Evolutionary conservation across 2,329 filamentous ascomycete genomes (phyloP), one percentile per base, ranked within the genome.

Genomic region (Colletotrichum incanum): DNA sequence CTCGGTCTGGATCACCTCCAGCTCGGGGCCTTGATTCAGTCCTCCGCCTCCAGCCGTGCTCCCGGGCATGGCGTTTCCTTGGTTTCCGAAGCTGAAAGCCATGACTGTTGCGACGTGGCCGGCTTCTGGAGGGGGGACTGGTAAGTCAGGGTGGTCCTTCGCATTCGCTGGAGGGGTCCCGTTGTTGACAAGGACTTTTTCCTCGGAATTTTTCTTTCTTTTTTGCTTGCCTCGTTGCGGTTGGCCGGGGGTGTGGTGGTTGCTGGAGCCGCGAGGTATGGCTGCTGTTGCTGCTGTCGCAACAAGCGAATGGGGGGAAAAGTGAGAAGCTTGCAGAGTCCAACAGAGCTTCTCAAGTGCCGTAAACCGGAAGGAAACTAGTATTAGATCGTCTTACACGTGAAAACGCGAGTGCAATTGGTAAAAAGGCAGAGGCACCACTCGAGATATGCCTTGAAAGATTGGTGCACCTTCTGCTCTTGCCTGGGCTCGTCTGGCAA

Each of bases 1-100:
- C 87, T 98, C 94, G 75, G 95, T 96, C 80, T 92, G 90, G 76
- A 98, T 93, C 75, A 95, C 92, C 76, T 91, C 87, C 66, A 98
- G 86, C 78, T 94, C 91, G 61, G 90, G 86, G 52, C 93, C 93
- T 79, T 82, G 77, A 60, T 76, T 81, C 67, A 80, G 71, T 66
- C 78, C 78, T 66, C 82, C 85, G 73, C 81, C 80, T 71, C 81
- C 83, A 64, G 80, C 78, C 71, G 83, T 76, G 73, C 78, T 80
- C 71, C 82, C 83, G 74, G 82, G 80, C 79, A 84, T 81, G 79
- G 81, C 81, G 75, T 83, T 85, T 66, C 81, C 83, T 67, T 86
- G 80, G 76, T 82, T 87, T 74, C 81, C 84, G 80, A 92, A 92
- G 80, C 87, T 86, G 82, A 93, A 93, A 68, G 91, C 90, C 92